Evolutionary conservation across 1,284 basidiomycete genomes (phyloP).

Genomic region (Acaromyces ingoldii): DNA sequence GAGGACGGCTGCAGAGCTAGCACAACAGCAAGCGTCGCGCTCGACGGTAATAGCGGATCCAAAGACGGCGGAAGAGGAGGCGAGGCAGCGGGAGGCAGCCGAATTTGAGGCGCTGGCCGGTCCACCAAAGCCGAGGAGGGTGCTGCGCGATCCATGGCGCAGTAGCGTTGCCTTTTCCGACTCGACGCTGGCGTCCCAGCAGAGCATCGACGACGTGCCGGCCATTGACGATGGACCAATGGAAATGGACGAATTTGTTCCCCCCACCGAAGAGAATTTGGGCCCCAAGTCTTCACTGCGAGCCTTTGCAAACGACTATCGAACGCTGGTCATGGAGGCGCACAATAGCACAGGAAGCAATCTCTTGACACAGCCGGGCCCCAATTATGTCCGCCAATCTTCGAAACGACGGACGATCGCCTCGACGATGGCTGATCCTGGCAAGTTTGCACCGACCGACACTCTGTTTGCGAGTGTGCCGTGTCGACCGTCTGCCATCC

Average conservation of each 20-base stretch:
- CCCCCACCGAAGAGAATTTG: background rate
- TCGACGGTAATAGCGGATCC: too few species aligned
- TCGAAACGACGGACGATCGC: conserved; percentile 37
- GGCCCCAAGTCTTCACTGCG: conserved; percentile 26
- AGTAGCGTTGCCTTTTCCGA: background rate
- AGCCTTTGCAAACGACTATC: conserved; percentile 37
- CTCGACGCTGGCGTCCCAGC: background rate
- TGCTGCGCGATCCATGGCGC: background rate
- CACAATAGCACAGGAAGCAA: conserved; percentile 19
- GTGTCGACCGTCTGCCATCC: conserved; percentile 28
- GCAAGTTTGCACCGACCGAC: conserved; percentile 37
- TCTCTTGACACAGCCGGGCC: conserved; percentile 31
- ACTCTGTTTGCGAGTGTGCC: conserved; percentile 37
- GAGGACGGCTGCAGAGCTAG: too few species aligned
- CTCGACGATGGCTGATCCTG: conserved; percentile 33
- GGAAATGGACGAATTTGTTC: background rate
- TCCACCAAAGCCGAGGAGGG: background rate
- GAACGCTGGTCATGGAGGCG: conserved; percentile 29
- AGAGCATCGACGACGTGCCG: conserved; percentile 2
- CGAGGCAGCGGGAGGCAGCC: too few species aligned
- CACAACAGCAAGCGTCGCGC: too few species aligned
- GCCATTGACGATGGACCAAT: too few species aligned
- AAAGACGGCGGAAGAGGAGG: background rate
- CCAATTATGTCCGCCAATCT: conserved; percentile 24
- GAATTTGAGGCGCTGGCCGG: too few species aligned